phyloP scores from a whole-genome alignment of 352 stramenopile genomes.

The Pythium folliculosum region DNA sequence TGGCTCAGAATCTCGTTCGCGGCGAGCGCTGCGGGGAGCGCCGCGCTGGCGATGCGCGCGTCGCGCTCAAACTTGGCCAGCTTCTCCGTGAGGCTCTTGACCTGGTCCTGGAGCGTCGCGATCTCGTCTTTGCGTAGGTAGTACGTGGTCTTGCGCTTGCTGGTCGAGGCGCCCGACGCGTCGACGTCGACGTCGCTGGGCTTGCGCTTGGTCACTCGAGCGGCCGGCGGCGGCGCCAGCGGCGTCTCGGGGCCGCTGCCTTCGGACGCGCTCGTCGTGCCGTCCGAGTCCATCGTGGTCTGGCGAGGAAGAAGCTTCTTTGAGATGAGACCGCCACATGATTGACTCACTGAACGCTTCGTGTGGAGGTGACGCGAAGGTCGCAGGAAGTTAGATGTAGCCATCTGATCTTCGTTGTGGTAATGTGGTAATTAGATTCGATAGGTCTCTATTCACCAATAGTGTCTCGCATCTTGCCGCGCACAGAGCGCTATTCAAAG shows the following conservation, averaged over 20 bases:
- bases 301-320: background rate
- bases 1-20: background rate
- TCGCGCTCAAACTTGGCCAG: background rate
- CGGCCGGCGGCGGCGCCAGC: background rate
- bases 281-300: background rate
- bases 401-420: background rate
- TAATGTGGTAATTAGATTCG: too few species aligned
- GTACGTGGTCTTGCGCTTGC: constrained; percentile 7
- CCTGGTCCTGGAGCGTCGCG: constrained; percentile 9
- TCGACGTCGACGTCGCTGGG: too few species aligned
- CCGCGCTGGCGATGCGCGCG: background rate
- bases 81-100: constrained; percentile 2
- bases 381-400: background rate
- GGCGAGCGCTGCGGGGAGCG: background rate
- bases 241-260: constrained; percentile 1
- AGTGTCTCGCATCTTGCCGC: background rate
- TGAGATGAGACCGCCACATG: too few species aligned
- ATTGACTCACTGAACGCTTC: background rate
- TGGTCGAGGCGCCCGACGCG: too few species aligned
- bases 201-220: background rate
- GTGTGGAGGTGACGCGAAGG: background rate
- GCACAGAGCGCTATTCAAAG: background rate
- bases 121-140: constrained; percentile 21
- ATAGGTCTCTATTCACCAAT: background rate
- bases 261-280: constrained; percentile 9